Evolutionary conservation across 106 monocot species (phyloP), one percentile per base, ranked within the genome.

Genomic region (Platanthera zijinensis): DNA sequence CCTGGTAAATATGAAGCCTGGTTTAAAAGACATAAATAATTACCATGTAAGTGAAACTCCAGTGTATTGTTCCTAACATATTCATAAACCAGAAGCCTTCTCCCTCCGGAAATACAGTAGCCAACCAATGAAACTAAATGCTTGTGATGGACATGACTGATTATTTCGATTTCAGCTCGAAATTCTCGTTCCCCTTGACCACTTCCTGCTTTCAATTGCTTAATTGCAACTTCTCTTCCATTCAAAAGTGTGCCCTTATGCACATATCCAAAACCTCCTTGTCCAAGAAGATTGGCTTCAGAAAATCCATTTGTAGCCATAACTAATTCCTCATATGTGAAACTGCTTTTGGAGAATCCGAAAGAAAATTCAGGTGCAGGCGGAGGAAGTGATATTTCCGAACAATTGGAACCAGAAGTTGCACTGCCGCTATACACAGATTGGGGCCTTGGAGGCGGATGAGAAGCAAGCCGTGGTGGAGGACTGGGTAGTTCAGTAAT

Each of bases 21-120:
- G 25, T 63, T 19, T 9, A 46, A 32, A 69, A 11, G 39, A 46
- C 3, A 11, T 45, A 46, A 47, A 14, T 46, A 17, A 14, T 72
- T 83, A 88, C 88, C 88, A 52, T 88, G 88, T 56, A 88, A 83
- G 75, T 88, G 88, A 69, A 83, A 88, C 39, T 80, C 88, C 48
- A 88, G 75, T 1, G 85, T 88, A 51, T 85, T 85, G 63, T 88
- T 88, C 1, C 75, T 74, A 72, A 88, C 85, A 80, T 80, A 88
- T 78, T 88, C 88, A 78, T 88, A 88, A 66, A 85, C 80, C 47
- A 88, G 82, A 13, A 88, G 66, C 32, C 85, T 83, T 30, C 85
- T 80, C 0, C 51, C 75, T 50, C 73, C 85, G 51, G 83, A 78
- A 71, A 88, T 80, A 74, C 88, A 88, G 52, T 83, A 88, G 8